Evolutionary conservation across 257 asterid species (phyloP).

Genomic region (Thymus quinquecostatus): DNA sequence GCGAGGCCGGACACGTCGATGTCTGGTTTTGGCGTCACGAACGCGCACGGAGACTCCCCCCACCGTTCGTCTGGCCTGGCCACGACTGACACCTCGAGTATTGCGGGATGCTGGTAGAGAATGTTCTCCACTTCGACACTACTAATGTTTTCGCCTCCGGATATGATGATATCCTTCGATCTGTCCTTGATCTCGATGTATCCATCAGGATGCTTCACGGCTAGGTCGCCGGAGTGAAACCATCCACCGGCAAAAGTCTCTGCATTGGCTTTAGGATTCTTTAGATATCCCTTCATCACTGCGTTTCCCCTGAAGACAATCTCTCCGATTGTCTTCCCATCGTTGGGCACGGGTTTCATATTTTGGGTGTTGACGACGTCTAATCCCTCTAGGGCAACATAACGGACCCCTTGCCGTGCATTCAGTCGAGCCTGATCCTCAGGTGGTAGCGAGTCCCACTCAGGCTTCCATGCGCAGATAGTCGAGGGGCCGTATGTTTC

Average conservation of each 20-base stretch:
- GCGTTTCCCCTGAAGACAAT: conserved; percentile 80
- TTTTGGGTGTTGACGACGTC: conserved; percentile 64
- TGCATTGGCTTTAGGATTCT: conserved; percentile 82
- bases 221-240: conserved; percentile 93
- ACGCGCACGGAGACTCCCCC: conserved; percentile 98
- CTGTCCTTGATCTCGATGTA: conserved; percentile 84
- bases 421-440: conserved; percentile 76
- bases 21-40: conserved; percentile 70
- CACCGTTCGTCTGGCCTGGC: conserved; percentile 86
- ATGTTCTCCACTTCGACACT: conserved; percentile 93
- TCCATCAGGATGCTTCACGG: conserved; percentile 86
- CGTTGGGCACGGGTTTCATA: conserved; percentile 73
- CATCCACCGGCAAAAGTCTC: conserved; percentile 83
- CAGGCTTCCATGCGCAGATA: conserved; percentile 93
- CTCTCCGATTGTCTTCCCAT: conserved; percentile 87
- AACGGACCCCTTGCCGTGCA: conserved; percentile 83
- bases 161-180: conserved; percentile 88
- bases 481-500: conserved; percentile 95
- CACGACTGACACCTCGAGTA: conserved; percentile 86
- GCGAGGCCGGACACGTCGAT: conserved; percentile 47
- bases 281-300: conserved; percentile 92
- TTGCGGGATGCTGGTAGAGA: conserved; percentile 74
- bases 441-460: conserved; percentile 80
- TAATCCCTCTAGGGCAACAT: conserved; percentile 67
- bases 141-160: conserved; percentile 94